Conservation (phyloP, 2,329 filamentous ascomycete genomes). For the Diaporthe longicolla region DNA sequence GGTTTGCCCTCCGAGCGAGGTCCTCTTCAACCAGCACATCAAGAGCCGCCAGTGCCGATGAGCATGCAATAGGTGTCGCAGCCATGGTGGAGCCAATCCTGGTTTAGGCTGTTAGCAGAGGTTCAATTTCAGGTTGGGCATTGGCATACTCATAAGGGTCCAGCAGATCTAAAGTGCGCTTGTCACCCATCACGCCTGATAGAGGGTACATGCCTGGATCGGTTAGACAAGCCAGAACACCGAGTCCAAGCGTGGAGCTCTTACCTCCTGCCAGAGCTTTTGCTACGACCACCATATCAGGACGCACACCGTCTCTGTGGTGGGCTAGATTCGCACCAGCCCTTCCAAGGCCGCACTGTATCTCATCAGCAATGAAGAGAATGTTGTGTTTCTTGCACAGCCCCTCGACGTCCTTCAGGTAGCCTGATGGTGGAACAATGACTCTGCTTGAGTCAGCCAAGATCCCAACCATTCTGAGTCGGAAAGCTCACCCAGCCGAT, state of each 20-base stretch:
- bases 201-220: slow-evolving; percentile 17
- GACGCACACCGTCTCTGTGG: slow-evolving; percentile 11
- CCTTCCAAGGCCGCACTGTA: slow-evolving; percentile 82
- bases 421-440: slow-evolving; percentile 65
- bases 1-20: neutral
- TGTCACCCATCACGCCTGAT: slow-evolving; percentile 23
- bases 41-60: slow-evolving; percentile 23
- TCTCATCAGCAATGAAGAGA: slow-evolving; percentile 86
- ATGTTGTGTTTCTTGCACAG: slow-evolving; percentile 79
- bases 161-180: slow-evolving; percentile 1
- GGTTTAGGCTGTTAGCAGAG: neutral
- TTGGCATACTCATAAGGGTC: slow-evolving; percentile 6
- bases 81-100: slow-evolving; percentile 29
- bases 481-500: slow-evolving; percentile 22
- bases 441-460: slow-evolving; percentile 13
- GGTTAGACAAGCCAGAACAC: neutral
- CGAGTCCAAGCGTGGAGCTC: neutral
- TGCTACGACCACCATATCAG: slow-evolving; percentile 16
- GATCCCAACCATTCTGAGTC: slow-evolving; percentile 83
- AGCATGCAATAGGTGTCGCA: slow-evolving; percentile 24
- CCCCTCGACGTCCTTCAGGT: slow-evolving; percentile 82
- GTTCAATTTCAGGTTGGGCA: neutral
- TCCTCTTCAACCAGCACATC: slow-evolving; percentile 24
- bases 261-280: slow-evolving; percentile 33
- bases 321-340: slow-evolving; percentile 26